Evolutionary conservation across 192 early-diverging fungal genomes (phyloP).

Genomic region (Physocladia obscura): DNA sequence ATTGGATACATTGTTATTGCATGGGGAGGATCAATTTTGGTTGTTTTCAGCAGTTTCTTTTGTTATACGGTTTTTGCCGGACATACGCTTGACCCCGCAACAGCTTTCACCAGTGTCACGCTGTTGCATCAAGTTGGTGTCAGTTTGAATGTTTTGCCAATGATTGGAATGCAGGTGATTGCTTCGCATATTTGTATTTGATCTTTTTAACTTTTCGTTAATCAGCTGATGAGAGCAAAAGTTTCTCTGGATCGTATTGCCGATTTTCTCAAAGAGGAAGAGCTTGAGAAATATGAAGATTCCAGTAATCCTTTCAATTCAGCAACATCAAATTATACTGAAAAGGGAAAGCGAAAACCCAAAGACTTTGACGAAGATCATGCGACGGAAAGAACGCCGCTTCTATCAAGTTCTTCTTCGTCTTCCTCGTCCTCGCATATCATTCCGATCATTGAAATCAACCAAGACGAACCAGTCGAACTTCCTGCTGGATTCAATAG

Average conservation of each 20-base stretch:
- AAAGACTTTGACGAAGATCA: background rate
- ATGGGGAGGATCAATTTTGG: slow-evolving; percentile 43
- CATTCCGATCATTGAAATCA: background rate
- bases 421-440: background rate
- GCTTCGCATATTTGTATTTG: slow-evolving; percentile 2
- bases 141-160: slow-evolving; percentile 21
- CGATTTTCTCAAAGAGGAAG: slow-evolving; percentile 39
- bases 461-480: background rate
- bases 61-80: slow-evolving; percentile 47
- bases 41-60: slow-evolving; percentile 57
- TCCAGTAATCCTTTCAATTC: slow-evolving; percentile 9
- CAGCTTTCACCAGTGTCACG: slow-evolving; percentile 44
- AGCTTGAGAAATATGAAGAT: slow-evolving; percentile 34
- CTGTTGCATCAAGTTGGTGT: slow-evolving; percentile 25
- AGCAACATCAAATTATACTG: background rate
- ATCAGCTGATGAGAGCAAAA: slow-evolving; percentile 28
- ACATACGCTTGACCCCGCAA: slow-evolving; percentile 36
- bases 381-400: slow-evolving; percentile 9
- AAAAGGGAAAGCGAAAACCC: background rate
- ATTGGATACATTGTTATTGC: slow-evolving; percentile 21
- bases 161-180: slow-evolving; percentile 27
- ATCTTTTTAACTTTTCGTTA: background rate
- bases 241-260: slow-evolving; percentile 37
- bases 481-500: background rate
- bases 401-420: background rate